Base-by-base conservation (phyloP, 73 alveolate species). In the Urostyla sp. region DNA sequence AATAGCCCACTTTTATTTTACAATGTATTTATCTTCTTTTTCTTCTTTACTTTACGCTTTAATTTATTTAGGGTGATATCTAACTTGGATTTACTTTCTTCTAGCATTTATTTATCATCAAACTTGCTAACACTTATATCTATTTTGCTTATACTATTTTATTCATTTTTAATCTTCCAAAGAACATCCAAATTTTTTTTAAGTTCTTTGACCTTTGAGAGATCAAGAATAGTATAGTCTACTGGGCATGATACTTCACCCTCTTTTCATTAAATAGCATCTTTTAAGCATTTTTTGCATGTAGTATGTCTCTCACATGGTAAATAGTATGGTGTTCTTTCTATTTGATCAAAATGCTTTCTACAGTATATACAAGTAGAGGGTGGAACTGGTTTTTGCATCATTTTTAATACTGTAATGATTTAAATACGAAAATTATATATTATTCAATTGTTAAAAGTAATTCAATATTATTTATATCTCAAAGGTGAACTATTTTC, bases 231-330 rank as follows among this genome's bases (percentile, higher is more conserved):
- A 16, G 79, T 40, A 13, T 32, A 13, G 30, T 63, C 79, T 40
- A 63, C 44, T n/a, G 79, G 79, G 28, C 79, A 63, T 6, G 2
- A 8, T 1, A 63, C 6, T 21, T 63, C 30, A 11, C 21, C n/a
- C 0, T 63, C 50, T 10, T 46, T 46, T 2, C 48, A 24, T 6
- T 63, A 16, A 43, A 43, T 63, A n/a, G 79, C 79, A 8, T 63
- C 58, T 24, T 30, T 37, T 21, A 63, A 40, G 26, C 79, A 63
- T 63, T 10, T 0, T 23, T 63, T 63, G 31, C 79, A 63, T 5
- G 79, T 43, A 11, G 79, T 63, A 43, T 63, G 79, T 16, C 21
- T 43, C 10, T 43, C 44, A 40, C 79, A 63, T 24, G 79, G 58
- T 38, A 63, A 27, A 2, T 21, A 37, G 31, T 63, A 63, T 20